Evolutionary conservation across 345 rosid species (phyloP).

Genomic region (Corchorus olitorius): DNA sequence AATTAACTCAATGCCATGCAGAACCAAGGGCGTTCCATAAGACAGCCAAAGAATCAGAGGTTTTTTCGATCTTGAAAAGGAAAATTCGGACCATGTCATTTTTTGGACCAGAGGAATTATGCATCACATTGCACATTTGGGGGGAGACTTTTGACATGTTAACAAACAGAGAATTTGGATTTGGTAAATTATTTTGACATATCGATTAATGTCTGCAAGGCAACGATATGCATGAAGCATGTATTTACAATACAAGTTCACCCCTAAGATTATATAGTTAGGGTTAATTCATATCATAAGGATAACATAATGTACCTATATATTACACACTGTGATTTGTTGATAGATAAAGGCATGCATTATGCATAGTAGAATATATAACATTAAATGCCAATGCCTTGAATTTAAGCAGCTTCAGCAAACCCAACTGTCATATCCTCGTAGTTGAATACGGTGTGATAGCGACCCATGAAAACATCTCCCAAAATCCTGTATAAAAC

Average conservation of each 20-base stretch:
- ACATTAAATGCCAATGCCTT: neutral
- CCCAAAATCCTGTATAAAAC: slow-evolving; percentile 78
- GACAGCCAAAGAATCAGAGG: too few species aligned
- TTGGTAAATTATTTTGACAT: neutral
- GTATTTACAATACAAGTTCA: slow-evolving; percentile 6
- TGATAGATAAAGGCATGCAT: neutral
- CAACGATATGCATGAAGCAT: neutral
- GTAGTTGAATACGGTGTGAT: slow-evolving; percentile 72
- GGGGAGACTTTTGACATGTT: neutral
- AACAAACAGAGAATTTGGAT: too few species aligned
- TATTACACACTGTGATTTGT: neutral
- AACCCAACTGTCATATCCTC: slow-evolving; percentile 80
- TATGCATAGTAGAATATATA: neutral
- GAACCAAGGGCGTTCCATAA: too few species aligned
- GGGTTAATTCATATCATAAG: neutral
- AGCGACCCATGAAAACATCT: slow-evolving; percentile 87
- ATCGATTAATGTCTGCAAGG: neutral
- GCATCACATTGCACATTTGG: too few species aligned
- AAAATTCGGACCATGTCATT: too few species aligned
- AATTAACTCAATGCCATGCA: too few species aligned
- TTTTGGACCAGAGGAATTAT: too few species aligned
- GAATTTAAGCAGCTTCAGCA: slow-evolving; percentile 73
- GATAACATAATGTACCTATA: neutral
- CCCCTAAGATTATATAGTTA: neutral
- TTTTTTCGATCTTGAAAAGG: too few species aligned